Percentiles rank a stretch among this genome's conserved stretches.
Conservation (phyloP, 176 grass and related monocot species). For the Rhynchospora breviuscula region DNA sequence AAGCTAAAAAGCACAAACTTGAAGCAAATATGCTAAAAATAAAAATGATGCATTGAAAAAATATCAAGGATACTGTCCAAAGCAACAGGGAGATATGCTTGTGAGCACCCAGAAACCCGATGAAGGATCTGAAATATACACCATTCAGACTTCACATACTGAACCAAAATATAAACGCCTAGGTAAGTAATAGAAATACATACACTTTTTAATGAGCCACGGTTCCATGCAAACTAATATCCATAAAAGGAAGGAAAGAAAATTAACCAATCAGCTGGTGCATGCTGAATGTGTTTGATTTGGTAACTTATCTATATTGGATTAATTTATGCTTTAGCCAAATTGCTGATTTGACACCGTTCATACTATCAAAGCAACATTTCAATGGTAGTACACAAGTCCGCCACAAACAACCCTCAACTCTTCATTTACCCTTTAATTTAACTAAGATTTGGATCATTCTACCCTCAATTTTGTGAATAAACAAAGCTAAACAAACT, state of each 20-base stretch:
- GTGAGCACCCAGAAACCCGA: slow-evolving; percentile 88
- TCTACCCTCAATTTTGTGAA: not conserved
- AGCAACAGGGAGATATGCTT: slow-evolving; percentile 73
- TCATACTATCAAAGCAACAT: not conserved
- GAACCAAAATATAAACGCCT: not conserved
- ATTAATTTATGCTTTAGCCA: not conserved
- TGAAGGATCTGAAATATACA: slow-evolving; percentile 66
- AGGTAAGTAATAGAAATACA: not conserved
- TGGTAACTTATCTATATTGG: not conserved
- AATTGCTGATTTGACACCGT: not conserved
- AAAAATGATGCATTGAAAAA: slow-evolving; percentile 8
- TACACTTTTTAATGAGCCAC: not conserved
- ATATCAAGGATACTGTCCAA: slow-evolving; percentile 78
- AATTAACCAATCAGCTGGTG: not conserved
- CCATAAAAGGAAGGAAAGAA: not conserved
- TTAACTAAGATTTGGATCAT: not conserved
- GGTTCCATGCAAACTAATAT: not conserved
- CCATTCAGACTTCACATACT: not conserved
- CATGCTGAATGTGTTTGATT: not conserved
- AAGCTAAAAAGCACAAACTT: slow-evolving; percentile 16
- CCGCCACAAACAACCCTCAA: not conserved
- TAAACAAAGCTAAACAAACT: not conserved
- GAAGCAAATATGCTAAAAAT: slow-evolving; percentile 22
- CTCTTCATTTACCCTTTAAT: not conserved
- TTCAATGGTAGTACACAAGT: not conserved